Evolutionary conservation across 75 land plant genomes (phyloP), one percentile per base, ranked within the genome.

Genomic region (Larix kaempferi): DNA sequence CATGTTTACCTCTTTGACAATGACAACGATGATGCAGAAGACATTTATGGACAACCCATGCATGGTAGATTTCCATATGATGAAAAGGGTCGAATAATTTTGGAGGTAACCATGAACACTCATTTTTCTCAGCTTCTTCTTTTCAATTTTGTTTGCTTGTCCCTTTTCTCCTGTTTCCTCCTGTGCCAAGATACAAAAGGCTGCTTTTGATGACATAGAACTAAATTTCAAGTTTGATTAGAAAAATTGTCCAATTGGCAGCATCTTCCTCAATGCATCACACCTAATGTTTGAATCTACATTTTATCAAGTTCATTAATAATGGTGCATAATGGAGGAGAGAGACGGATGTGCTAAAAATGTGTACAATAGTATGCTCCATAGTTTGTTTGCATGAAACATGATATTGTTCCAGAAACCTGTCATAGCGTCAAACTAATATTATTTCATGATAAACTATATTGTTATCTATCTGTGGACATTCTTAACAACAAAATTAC

Each of bases 21-120:
- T 86, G 99, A 98, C 71, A 88, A 93, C 82, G 88, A 90, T 77
- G 92, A 88, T 78, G 98, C 99, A 26, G 81, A 78, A 69, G 93
- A 95, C 80, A 87, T 93, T 58, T 75, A 84, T 85, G 99, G 99
- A 55, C 80, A 86, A 62, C 79, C 89, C 35, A 95, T 98, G 91
- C 83, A 75, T 71, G 92, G 98, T 2, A 86, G 91, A 80, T 98
- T 95, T 81, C 88, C 99, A 35, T 98, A 98, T 80, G 96, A 98
- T 80, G 83, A 80, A 17, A 78, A 77, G 29, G 91, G 99, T 25
- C 87, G 85, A 29, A 86, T 98, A 15, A 83, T 98, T 63, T 77
- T 95, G 82, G 90, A 98, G 94, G 99, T 94, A 83, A 71, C 29
- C 44, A 13, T 74, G 35, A 74, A 54, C 27, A 56, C 14, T 10